These are phyloP conservation scores for Serendipita sp. DNA, from an alignment of 768 basidiomycete genomes.

Conservation along the genomic window DNA sequence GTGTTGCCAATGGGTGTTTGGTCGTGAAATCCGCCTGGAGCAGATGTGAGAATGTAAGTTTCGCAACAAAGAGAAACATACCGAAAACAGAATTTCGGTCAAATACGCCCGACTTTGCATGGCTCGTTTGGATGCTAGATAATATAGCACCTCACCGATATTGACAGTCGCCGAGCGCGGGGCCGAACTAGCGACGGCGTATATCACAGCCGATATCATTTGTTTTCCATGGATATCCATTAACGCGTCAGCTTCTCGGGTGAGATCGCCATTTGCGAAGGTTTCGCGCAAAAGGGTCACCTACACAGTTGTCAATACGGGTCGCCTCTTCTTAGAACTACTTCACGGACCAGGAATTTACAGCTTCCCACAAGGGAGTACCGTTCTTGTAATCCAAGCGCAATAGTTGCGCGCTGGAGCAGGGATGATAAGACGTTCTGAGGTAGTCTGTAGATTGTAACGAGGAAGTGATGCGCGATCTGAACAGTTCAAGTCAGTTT, in stretches of 20 bases:
- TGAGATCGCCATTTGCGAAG: slow-evolving; percentile 43
- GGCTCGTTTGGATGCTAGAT: slow-evolving; percentile 41
- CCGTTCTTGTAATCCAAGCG: slow-evolving; percentile 60
- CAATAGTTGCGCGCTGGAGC: slow-evolving; percentile 49
- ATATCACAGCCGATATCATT: slow-evolving; percentile 56
- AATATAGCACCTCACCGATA: slow-evolving; percentile 64
- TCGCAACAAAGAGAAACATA: slow-evolving; percentile 16
- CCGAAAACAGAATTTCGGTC: slow-evolving; percentile 48
- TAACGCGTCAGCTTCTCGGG: slow-evolving; percentile 34
- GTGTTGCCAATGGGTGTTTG: background rate
- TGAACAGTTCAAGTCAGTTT: slow-evolving; percentile 4
- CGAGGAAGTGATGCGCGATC: slow-evolving; percentile 43
- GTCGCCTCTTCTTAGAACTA: background rate
- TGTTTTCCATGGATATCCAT: slow-evolving; percentile 39
- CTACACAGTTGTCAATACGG: slow-evolving; percentile 20
- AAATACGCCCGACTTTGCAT: slow-evolving; percentile 52
- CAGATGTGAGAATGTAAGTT: background rate
- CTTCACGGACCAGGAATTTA: slow-evolving; percentile 54
- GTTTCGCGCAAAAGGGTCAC: slow-evolving; percentile 50
- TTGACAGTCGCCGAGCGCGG: slow-evolving; percentile 73
- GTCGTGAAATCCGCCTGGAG: background rate
- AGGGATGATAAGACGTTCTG: slow-evolving; percentile 46
- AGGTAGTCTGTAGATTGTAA: slow-evolving; percentile 44
- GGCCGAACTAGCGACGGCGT: slow-evolving; percentile 69
- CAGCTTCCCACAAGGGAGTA: slow-evolving; percentile 73